Percentiles rank a stretch among this genome's conserved stretches.
Conservation (phyloP, 768 basidiomycete species). For the Collybia sp. region DNA sequence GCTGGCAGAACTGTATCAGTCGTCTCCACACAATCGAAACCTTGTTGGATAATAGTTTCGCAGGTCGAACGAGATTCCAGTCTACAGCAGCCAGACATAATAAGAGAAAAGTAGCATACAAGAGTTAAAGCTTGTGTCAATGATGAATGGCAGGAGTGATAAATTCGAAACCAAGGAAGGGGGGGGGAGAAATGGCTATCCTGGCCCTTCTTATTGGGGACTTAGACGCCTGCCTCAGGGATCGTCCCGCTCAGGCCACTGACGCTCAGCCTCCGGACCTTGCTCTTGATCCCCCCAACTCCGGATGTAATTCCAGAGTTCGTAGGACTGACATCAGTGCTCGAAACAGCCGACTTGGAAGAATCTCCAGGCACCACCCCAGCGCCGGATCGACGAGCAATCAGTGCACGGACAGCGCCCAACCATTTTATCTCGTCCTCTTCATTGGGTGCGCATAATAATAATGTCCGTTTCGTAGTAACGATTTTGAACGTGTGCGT, state of each 20-base stretch:
- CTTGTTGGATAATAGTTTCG: no score
- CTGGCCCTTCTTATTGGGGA: no score
- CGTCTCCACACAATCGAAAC: no score
- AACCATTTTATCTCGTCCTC: slow-evolving; percentile 99
- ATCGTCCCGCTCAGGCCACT: slow-evolving; percentile 23
- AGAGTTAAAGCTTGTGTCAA: no score
- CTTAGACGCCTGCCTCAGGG: slow-evolving; percentile 16
- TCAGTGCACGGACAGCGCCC: slow-evolving; percentile 88
- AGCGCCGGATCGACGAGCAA: slow-evolving; percentile 62
- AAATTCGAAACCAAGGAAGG: no score
- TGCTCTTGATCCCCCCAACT: slow-evolving; percentile 35
- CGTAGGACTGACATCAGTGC: slow-evolving; percentile 7
- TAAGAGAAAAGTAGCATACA: no score
- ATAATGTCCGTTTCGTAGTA: slow-evolving; percentile 84
- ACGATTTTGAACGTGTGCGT: slow-evolving; percentile 90
- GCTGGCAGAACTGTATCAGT: no score
- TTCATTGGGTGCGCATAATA: slow-evolving; percentile 92
- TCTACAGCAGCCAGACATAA: no score
- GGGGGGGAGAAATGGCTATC: no score
- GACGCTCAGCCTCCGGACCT: slow-evolving; percentile 43
- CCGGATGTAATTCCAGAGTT: slow-evolving; percentile 5
- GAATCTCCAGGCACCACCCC: slow-evolving; percentile 46
- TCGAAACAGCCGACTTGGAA: slow-evolving; percentile 10
- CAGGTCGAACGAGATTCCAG: no score
- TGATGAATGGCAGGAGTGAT: no score